phyloP scores from a whole-genome alignment of 257 asterid species.

The Parsonsia alboflavescens region DNA sequence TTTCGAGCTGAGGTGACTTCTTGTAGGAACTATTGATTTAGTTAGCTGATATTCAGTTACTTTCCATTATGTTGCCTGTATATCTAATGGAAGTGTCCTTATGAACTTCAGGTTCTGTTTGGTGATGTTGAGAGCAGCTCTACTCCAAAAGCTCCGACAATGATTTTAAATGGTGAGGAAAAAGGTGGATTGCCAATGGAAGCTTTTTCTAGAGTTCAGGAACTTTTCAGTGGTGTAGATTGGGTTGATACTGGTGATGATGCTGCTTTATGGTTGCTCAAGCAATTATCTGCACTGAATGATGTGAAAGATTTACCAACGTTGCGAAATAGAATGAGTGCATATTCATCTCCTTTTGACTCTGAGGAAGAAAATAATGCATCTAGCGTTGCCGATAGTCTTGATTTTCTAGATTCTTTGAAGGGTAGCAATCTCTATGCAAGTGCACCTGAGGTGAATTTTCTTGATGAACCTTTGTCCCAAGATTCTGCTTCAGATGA shows the following conservation, averaged over 20 bases:
- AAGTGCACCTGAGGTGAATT: conserved; percentile 49
- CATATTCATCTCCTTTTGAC: conserved; percentile 78
- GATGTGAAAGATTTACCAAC: conserved; percentile 77
- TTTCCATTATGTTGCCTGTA: conserved; percentile 9
- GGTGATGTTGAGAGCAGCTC: conserved; percentile 86
- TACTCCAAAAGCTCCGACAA: conserved; percentile 58
- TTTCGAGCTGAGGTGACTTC: conserved; percentile 88
- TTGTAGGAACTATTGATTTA: conserved; percentile 11
- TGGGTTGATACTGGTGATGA: conserved; percentile 85
- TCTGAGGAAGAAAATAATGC: conserved; percentile 94
- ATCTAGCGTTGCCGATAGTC: conserved; percentile 85
- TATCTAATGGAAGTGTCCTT: conserved; percentile 21
- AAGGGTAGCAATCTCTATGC: conserved; percentile 35
- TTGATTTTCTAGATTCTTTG: conserved; percentile 81
- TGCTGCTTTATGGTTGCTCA: conserved; percentile 90
- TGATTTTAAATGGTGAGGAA: conserved; percentile 80
- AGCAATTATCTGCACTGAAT: conserved; percentile 73
- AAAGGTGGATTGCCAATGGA: conserved; percentile 89
- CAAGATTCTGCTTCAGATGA: conserved; percentile 57
- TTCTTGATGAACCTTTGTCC: conserved; percentile 58
- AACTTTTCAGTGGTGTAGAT: conserved; percentile 79
- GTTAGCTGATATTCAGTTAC: conserved; percentile 10
- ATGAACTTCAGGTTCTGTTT: conserved; percentile 60
- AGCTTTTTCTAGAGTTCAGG: conserved; percentile 92
- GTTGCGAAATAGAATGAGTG: conserved; percentile 65